Conservation (phyloP, 202 grass and related monocot genomes). For the Schoenoplectus triqueter region DNA sequence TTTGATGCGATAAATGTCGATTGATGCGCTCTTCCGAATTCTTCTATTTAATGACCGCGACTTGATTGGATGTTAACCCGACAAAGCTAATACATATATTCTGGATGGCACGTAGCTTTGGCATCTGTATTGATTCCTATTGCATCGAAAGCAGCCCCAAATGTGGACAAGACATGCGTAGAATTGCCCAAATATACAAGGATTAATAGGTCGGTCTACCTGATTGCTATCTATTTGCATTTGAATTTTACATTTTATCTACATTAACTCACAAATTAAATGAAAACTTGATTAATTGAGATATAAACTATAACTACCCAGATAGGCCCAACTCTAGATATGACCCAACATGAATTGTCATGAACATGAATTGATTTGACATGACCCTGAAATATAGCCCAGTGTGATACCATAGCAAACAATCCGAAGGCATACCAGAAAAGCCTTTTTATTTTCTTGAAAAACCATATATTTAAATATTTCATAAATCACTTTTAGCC, state of each 20-base stretch:
- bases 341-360: not conserved
- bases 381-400: not conserved
- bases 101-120: not conserved
- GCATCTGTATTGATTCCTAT: not conserved
- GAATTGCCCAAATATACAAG: not conserved
- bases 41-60: slow-evolving; percentile 6
- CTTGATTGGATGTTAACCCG: slow-evolving; percentile 22
- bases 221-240: too few relatives aligned
- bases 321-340: not conserved
- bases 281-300: not conserved
- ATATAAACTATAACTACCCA: not conserved
- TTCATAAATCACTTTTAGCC: too few relatives aligned
- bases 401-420: too few relatives aligned
- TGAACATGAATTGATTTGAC: not conserved
- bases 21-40: not conserved
- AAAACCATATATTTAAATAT: too few relatives aligned
- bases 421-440: too few relatives aligned
- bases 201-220: too few relatives aligned
- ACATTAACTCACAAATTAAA: not conserved
- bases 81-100: too few relatives aligned
- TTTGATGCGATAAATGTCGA: not conserved
- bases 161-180: not conserved
- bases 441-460: too few relatives aligned
- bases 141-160: not conserved
- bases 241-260: not conserved